Evolutionary conservation across 2,329 filamentous ascomycete species (phyloP).

Genomic region (Aspergillus sp.): DNA sequence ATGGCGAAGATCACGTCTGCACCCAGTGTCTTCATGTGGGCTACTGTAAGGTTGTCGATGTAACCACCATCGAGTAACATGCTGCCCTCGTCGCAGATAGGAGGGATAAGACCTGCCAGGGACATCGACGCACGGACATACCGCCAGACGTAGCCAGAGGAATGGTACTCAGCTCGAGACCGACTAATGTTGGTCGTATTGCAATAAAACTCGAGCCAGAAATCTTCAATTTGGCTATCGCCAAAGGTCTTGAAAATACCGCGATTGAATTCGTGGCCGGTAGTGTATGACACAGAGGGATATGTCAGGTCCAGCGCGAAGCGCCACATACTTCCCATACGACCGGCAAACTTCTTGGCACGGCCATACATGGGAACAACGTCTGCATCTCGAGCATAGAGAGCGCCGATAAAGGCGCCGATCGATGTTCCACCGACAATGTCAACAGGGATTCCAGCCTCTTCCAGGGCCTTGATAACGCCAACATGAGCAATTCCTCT

Average conservation of each 20-base stretch:
- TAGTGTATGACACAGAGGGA: conserved; percentile 94
- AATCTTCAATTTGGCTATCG: conserved; percentile 96
- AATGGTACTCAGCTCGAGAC: conserved; percentile 88
- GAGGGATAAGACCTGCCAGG: conserved; percentile 86
- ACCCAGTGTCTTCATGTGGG: conserved; percentile 94
- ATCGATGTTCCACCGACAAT: conserved; percentile 96
- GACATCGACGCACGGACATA: conserved; percentile 98
- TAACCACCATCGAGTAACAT: conserved; percentile 98
- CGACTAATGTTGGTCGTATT: conserved; percentile 99
- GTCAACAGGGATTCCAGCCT: conserved; percentile 94
- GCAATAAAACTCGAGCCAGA: conserved; percentile 98
- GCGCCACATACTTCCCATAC: conserved; percentile 99
- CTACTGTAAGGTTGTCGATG: conserved; percentile 94
- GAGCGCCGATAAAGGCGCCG: conserved; percentile 88
- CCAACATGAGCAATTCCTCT: conserved; percentile 91
- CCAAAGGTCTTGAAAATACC: conserved; percentile 99
- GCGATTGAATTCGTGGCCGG: conserved; percentile 97
- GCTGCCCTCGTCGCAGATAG: conserved; percentile 93
- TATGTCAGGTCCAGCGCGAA: conserved; percentile 96
- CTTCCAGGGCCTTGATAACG: conserved; percentile 91
- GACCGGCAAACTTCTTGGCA: conserved; percentile 94
- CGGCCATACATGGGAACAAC: conserved; percentile 96
- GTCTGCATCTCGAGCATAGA: conserved; percentile 95
- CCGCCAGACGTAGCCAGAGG: conserved; percentile 94
- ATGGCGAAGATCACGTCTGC: conserved; percentile 94